These are phyloP conservation scores for Astrocystis sublimbata DNA, from an alignment of 495 filamentous ascomycete species.

Conservation along the genomic window DNA sequence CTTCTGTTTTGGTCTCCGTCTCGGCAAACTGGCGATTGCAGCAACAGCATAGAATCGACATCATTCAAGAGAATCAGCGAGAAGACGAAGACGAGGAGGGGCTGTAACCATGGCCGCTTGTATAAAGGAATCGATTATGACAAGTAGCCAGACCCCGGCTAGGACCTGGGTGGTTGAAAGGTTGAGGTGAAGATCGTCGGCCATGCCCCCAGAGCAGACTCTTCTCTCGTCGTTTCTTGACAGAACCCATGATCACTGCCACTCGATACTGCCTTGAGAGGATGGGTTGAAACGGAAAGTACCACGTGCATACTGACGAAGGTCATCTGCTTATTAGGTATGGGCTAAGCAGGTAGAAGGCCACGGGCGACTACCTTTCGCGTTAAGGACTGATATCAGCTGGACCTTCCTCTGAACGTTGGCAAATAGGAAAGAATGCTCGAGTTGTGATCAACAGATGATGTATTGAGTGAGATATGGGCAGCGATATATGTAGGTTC, in stretches of 20 bases:
- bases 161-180: background rate
- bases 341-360: too few relatives aligned
- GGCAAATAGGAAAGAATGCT: background rate
- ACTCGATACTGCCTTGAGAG: too few relatives aligned
- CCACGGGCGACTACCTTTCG: background rate
- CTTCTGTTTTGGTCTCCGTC: conserved; percentile 15
- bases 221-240: background rate
- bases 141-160: too few relatives aligned
- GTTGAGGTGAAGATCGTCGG: background rate
- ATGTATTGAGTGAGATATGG: too few relatives aligned
- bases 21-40: conserved; percentile 27
- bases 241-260: background rate
- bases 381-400: background rate
- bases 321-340: too few relatives aligned
- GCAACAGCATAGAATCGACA: conserved; percentile 46
- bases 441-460: background rate
- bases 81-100: conserved; percentile 9
- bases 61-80: conserved; percentile 24
- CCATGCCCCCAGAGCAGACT: background rate
- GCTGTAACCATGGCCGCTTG: conserved; percentile 17
- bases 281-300: background rate
- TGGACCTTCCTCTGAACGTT: background rate
- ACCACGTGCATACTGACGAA: background rate
- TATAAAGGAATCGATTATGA: conserved; percentile 13
- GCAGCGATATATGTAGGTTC: background rate